A percentile compares a stretch with the other conserved stretches of the same genome.
Evolutionary conservation across 2,329 filamentous ascomycete genomes (phyloP).

Genomic region (Aspergillus sp.): DNA sequence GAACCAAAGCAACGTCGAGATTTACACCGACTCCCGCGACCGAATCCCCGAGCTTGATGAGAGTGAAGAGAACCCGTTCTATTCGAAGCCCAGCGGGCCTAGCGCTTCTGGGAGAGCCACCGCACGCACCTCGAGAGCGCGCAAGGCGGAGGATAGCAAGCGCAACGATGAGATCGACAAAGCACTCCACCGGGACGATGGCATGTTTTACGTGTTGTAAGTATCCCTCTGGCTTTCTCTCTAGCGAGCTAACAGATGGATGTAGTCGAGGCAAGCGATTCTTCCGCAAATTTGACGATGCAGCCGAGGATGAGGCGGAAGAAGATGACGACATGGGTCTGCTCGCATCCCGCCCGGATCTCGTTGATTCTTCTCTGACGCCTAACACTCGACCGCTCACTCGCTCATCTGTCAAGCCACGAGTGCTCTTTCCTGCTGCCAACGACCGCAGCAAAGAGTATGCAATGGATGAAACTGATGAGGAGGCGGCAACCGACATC

Average conservation of each 20-base stretch:
- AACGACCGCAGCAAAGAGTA: slow-evolving; percentile 32
- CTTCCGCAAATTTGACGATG: slow-evolving; percentile 46
- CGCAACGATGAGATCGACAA: slow-evolving; percentile 40
- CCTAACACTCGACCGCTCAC: slow-evolving; percentile 42
- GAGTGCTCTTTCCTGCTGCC: slow-evolving; percentile 48
- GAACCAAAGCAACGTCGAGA: slow-evolving; percentile 39
- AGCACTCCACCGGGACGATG: slow-evolving; percentile 44
- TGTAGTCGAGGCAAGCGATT: slow-evolving; percentile 52
- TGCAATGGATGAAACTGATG: slow-evolving; percentile 33
- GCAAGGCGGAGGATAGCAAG: slow-evolving; percentile 22
- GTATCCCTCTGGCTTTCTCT: slow-evolving; percentile 19
- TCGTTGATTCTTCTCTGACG: slow-evolving; percentile 21
- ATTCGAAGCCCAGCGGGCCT: slow-evolving; percentile 30
- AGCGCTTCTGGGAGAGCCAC: slow-evolving; percentile 13
- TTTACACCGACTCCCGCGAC: slow-evolving; percentile 56
- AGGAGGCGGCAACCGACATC: slow-evolving; percentile 48
- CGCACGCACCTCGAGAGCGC: slow-evolving; percentile 26
- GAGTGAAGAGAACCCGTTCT: slow-evolving; percentile 48
- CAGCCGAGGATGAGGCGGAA: slow-evolving; percentile 28
- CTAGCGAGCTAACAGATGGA: slow-evolving; percentile 15
- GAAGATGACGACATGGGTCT: slow-evolving; percentile 37
- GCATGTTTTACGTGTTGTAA: slow-evolving; percentile 55
- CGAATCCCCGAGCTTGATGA: slow-evolving; percentile 46
- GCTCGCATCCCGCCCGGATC: slow-evolving; percentile 30
- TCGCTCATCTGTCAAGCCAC: slow-evolving; percentile 50